Base-by-base conservation (phyloP, 768 basidiomycete genomes). In the Gloeophyllum trabeum region DNA sequence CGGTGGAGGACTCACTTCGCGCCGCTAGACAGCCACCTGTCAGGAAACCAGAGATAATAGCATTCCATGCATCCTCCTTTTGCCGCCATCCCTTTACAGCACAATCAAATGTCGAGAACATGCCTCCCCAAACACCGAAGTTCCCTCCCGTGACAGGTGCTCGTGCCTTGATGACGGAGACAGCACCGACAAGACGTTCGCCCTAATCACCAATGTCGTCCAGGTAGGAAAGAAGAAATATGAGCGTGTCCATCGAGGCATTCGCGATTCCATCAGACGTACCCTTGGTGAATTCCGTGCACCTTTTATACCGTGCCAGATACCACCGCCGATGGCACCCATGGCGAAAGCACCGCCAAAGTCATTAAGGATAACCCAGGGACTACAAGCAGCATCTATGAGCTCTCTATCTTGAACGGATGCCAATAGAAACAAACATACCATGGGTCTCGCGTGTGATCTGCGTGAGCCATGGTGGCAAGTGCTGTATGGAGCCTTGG, bases 41-140 rank as follows among this genome's bases (percentile, higher is more conserved):
- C 80, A 96, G 76, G 67, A 99, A 99, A 35, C 96, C 96, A 20
- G 92, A 91, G 40, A 96, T 83, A 54, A 99, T 98, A 32, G 92
- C 92, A 57, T 99, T 99, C 92, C 92, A 99, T 40, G 94, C 87
- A 61, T 96, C 93, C 63, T 96, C 92, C 60, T 97, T 96, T 67
- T 96, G 91, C 59, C 92, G 73, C 69, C 79, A 89, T 12, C 91
- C 89, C 64, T 99, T 98, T 52, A 99, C 85, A 1, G 92, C 92
- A 61, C 96, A 99, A 62, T 98, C 96, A 52, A 96, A 99, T 24
- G 90, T 87, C 35, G 92, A 97, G 62, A 99, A 99, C 79, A 99
- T 85, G 51, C 94, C 96, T 58, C 94, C 88, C 86, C 88, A 90
- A 13, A 89, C 83, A 53, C 86, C 84, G 59, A 94, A 96, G 65